Percentiles rank a stretch among this genome's conserved stretches.
phyloP scores from a whole-genome alignment of 331 rosid species.

The Phaseolus coccineus region DNA sequence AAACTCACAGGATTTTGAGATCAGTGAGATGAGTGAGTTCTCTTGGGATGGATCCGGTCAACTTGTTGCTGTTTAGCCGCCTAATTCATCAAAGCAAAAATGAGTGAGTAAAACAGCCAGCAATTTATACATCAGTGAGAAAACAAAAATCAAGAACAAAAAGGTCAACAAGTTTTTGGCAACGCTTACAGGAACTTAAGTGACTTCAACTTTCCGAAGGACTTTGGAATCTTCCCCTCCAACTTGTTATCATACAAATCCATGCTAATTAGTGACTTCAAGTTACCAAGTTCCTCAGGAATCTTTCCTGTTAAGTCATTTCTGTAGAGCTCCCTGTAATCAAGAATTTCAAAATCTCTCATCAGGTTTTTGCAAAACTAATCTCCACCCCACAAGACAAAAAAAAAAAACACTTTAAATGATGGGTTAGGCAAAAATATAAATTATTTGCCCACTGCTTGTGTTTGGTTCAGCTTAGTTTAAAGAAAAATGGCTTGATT shows the following conservation, averaged over 20 bases:
- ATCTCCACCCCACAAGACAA: background rate
- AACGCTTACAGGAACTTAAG: slow-evolving; percentile 82
- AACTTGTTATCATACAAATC: slow-evolving; percentile 88
- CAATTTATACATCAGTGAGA: slow-evolving; percentile 24
- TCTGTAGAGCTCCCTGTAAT: slow-evolving; percentile 87
- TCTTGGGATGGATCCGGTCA: slow-evolving; percentile 91
- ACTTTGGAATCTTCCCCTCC: slow-evolving; percentile 78
- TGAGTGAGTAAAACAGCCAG: background rate
- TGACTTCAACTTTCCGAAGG: slow-evolving; percentile 84
- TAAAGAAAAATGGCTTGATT: background rate
- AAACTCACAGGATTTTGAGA: slow-evolving; percentile 86
- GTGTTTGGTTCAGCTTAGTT: background rate
- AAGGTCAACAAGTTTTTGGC: background rate
- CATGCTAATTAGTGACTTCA: slow-evolving; percentile 81
- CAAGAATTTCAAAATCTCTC: slow-evolving; percentile 40
- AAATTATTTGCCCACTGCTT: background rate
- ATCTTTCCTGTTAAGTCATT: slow-evolving; percentile 76
- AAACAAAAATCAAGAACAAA: background rate
- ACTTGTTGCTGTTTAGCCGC: slow-evolving; percentile 80
- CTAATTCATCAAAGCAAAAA: slow-evolving; percentile 50
- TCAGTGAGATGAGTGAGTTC: slow-evolving; percentile 72
- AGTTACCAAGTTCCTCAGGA: slow-evolving; percentile 79
- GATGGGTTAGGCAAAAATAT: background rate
- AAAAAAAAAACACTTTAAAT: background rate
- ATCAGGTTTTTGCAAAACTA: background rate